Evolutionary conservation across 345 rosid species (phyloP), one percentile per base, ranked within the genome.

Genomic region (Punica granatum): DNA sequence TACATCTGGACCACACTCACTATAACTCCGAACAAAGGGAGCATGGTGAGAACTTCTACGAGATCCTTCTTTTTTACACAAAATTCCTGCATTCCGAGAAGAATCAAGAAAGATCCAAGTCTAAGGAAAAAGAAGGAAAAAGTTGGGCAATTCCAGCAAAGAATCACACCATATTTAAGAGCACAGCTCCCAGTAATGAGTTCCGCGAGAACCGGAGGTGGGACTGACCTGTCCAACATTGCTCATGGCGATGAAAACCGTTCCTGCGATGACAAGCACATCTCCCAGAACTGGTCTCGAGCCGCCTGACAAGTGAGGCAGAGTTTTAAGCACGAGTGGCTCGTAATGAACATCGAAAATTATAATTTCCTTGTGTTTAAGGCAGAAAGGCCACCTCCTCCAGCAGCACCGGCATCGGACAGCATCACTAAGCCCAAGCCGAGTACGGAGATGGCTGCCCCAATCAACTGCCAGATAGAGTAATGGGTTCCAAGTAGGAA

Each of bases 351-450:
- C 7, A 54, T 3, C 32, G 21, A 0, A 26, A 58, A 30, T 25
- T 59, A 59, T 3, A 59, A n/a, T 53, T 16, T 9, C 16, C 7
- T 28, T 34, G 35, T 28, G 9, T 13, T 0, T 12, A 15, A 67
- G 31, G 58, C 39, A 70, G 32, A 64, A 62, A 60, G 60, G 6
- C 72, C 54, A 85, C 88, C 87, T 88, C 82, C 83, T 51, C 85
- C 93, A 58, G 82, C 76, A 33, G 81, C 79, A 18, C 82, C 85
- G 0, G 85, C 77, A 73, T 88, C 90, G 13, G 90, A 88, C 36
- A 88, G 72, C 41, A 83, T 73, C 54, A 83, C 90, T 21, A 88
- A 64, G 26, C 87, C 87, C 34, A 88, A 86, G 63, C 90, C 93
- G 3, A 78, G 66, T 26, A 82, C 82, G 60, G 85, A 85, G 53